Evolutionary conservation across 805 yeast species (phyloP).

Genomic region (Ogataea saltuana): DNA sequence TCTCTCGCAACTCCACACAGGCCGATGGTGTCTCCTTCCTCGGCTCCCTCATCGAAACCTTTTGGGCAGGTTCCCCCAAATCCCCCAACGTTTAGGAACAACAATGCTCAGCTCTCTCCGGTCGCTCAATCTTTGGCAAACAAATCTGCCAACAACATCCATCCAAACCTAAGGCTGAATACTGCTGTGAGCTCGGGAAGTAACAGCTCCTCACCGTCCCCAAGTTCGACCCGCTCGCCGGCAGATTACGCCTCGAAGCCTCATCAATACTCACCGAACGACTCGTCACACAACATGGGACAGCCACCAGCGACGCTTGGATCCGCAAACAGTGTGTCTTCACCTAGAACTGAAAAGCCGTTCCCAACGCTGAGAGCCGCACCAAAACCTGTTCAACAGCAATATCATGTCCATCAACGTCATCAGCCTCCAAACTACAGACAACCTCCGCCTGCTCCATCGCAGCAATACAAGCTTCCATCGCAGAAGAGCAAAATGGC

Average conservation of each 20-base stretch:
- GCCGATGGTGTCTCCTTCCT: slow-evolving; percentile 10
- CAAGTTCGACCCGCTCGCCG: slow-evolving; percentile 2
- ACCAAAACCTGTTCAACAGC: slow-evolving; percentile 18
- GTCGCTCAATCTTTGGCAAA: slow-evolving; percentile 2
- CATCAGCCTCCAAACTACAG: slow-evolving; percentile 16
- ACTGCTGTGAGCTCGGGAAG: slow-evolving; percentile 17
- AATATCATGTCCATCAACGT: slow-evolving; percentile 25
- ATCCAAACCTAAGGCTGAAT: slow-evolving; percentile 22
- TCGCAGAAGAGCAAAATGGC: slow-evolving; percentile 27
- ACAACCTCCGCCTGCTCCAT: slow-evolving; percentile 8
- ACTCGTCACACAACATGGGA: slow-evolving; percentile 8
- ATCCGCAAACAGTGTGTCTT: slow-evolving; percentile 13
- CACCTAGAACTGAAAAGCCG: slow-evolving; percentile 40
- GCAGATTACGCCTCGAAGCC: not conserved
- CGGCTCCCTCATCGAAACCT: slow-evolving; percentile 21
- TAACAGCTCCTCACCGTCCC: slow-evolving; percentile 9
- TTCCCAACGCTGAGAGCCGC: slow-evolving; percentile 20
- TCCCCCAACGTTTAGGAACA: slow-evolving; percentile 22
- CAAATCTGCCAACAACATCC: slow-evolving; percentile 14
- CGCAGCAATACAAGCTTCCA: slow-evolving; percentile 18
- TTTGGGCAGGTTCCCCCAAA: slow-evolving; percentile 30
- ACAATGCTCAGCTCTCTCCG: slow-evolving; percentile 9
- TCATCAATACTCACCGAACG: slow-evolving; percentile 1
- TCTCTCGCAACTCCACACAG: slow-evolving; percentile 7
- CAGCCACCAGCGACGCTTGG: slow-evolving; percentile 12